A percentile compares a stretch with the other conserved stretches of the same genome.
Evolutionary conservation across 495 filamentous ascomycete genomes (phyloP).

Genomic region (Hypoxylon trugodes): DNA sequence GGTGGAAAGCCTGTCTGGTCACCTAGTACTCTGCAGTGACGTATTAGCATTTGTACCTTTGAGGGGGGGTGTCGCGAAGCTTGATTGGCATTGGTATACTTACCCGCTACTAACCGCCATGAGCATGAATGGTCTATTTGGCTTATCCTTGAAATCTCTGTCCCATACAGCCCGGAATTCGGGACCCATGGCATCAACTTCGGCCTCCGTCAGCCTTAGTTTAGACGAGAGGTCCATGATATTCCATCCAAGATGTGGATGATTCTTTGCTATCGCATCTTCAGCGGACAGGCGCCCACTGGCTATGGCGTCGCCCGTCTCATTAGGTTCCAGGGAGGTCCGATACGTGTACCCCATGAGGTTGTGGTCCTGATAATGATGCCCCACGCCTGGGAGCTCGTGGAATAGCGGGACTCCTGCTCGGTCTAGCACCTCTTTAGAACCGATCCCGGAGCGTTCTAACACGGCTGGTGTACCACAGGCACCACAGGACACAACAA

Average conservation of each 20-base stretch:
- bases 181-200: slow-evolving; percentile 51
- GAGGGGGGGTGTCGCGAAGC: neutral
- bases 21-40: slow-evolving; percentile 32
- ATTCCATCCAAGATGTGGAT: slow-evolving; percentile 57
- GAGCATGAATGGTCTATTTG: slow-evolving; percentile 51
- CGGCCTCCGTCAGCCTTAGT: slow-evolving; percentile 51
- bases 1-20: slow-evolving; percentile 38
- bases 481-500: slow-evolving; percentile 68
- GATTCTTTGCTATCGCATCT: slow-evolving; percentile 35
- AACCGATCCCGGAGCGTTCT: slow-evolving; percentile 70
- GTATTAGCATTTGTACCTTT: neutral
- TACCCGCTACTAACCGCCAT: slow-evolving; percentile 42
- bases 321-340: slow-evolving; percentile 40
- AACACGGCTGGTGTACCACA: slow-evolving; percentile 64
- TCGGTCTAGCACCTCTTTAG: slow-evolving; percentile 42
- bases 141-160: slow-evolving; percentile 51
- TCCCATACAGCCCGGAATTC: slow-evolving; percentile 55
- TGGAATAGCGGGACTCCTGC: slow-evolving; percentile 47
- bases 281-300: slow-evolving; percentile 30
- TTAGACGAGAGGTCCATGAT: slow-evolving; percentile 56
- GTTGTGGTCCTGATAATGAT: slow-evolving; percentile 61
- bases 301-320: slow-evolving; percentile 50
- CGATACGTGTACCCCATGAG: slow-evolving; percentile 44
- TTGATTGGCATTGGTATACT: slow-evolving; percentile 5
- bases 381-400: slow-evolving; percentile 59